Base-by-base conservation (phyloP, 1,284 basidiomycete genomes). In the Peniophora sp. region DNA sequence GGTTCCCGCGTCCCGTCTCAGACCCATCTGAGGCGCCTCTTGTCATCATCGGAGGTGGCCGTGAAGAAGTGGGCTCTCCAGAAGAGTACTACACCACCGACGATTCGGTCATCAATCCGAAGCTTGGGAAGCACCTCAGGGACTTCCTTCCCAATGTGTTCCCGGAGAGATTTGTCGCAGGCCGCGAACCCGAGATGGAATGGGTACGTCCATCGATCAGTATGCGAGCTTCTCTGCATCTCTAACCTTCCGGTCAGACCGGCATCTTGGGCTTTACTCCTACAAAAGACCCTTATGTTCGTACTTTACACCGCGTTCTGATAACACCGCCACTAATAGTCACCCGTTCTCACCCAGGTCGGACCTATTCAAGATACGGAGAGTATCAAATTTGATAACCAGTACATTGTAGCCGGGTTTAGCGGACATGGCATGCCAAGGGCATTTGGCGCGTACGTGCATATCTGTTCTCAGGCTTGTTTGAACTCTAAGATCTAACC, bases 341-440 rank as follows among this genome's bases (percentile, higher is more conserved):
- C 17, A 34, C 45, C 11, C 9, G n/a, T 6, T 38, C 38, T 27
- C 34, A 16, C 45, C 11, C 56, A 89, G 85, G 83, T 89, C 36
- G 87, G 88, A 5, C 81, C 78, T 1, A 74, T 89, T 0, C 56
- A 75, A 12, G 69, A 67, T 3, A 49, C 55, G 5, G 57, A 59
- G 0, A 34, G 56, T 10, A 19, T 53, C 24, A 17, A 52, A 8
- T 73, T 70, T 52, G 56, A 69, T 9, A 83, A 84, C 0, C 87
- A 92, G 56, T 92, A 79, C 57, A 78, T 92, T 17, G 70, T 83
- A 1, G 89, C 83, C 0, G 89, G 89, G 8, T 91, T 82, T 60
- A 73, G 77, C 0, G 89, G 89, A 0, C 89, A 91, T 58, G 89
- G 89, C 0, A 92, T 92, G 87, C 81, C 87, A 3, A 76, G 87